Conservation (phyloP, 768 basidiomycete species). For the Lactarius vividus region DNA sequence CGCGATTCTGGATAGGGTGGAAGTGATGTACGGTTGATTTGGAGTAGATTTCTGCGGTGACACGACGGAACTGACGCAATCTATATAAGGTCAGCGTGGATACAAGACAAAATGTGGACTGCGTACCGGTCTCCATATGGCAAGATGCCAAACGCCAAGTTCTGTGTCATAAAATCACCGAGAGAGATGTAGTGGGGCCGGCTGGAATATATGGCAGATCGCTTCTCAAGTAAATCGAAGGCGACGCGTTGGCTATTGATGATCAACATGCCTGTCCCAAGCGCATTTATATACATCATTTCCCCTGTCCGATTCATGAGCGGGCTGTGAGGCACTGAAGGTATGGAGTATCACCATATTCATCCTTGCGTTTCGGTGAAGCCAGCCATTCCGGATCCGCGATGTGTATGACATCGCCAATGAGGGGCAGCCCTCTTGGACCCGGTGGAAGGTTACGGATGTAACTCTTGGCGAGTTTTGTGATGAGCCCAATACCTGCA, state of each 20-base stretch:
- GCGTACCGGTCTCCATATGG: background rate
- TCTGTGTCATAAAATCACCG: background rate
- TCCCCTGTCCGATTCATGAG: background rate
- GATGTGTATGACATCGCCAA: background rate
- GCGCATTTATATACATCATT: background rate
- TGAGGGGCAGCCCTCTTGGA: background rate
- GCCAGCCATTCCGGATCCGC: background rate
- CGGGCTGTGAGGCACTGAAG: background rate
- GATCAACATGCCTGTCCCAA: background rate
- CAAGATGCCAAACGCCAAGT: background rate
- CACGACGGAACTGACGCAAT: background rate
- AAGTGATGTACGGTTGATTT: background rate
- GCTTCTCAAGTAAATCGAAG: background rate
- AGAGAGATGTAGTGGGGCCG: background rate
- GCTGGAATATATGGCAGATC: background rate
- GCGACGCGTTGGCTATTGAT: background rate
- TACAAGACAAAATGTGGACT: background rate
- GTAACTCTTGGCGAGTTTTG: background rate
- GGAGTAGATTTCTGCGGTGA: background rate
- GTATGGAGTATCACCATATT: background rate
- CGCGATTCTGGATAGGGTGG: background rate
- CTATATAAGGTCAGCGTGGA: background rate
- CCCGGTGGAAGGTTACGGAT: background rate
- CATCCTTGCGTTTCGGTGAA: background rate
- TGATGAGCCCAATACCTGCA: background rate